Evolutionary conservation across 2,329 filamentous ascomycete genomes (phyloP).

Genomic region (Cordyceps farinosa): DNA sequence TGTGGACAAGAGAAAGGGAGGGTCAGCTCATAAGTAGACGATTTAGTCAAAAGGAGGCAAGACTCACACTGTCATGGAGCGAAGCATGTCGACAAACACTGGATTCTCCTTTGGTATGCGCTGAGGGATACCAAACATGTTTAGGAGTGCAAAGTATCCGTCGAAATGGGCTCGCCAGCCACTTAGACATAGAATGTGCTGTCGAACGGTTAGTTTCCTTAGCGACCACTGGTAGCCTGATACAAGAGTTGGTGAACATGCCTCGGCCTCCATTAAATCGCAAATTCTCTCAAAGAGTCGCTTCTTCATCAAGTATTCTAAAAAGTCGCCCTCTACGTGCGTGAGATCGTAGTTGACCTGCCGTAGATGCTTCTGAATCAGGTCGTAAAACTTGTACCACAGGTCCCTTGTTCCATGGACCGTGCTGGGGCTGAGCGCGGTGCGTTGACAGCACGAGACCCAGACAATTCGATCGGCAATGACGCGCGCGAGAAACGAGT

Average conservation of each 20-base stretch:
- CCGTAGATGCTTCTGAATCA: conserved; percentile 3
- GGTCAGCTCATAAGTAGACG: background rate
- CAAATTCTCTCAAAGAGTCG: conserved; percentile 15
- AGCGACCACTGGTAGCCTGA: background rate
- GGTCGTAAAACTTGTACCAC: conserved; percentile 6
- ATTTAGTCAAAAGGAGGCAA: background rate
- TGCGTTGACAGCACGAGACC: conserved; percentile 4
- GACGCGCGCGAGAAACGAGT: conserved; percentile 13
- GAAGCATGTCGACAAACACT: conserved; percentile 6
- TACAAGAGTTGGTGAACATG: background rate
- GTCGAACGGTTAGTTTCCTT: background rate
- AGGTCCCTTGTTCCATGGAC: background rate
- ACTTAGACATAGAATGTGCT: conserved; percentile 11
- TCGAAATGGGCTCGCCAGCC: conserved; percentile 16
- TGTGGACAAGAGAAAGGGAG: background rate
- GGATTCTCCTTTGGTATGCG: conserved; percentile 6
- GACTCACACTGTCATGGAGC: conserved; percentile 10
- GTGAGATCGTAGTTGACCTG: conserved; percentile 11
- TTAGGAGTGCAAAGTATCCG: conserved; percentile 8
- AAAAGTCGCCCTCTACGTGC: background rate
- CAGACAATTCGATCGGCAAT: conserved; percentile 14
- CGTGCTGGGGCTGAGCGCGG: conserved; percentile 9
- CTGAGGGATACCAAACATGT: conserved; percentile 11
- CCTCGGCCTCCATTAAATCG: conserved; percentile 16
- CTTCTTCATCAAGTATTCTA: conserved; percentile 1